Conservation (phyloP, 1,284 basidiomycete genomes). For the Ustilago loliicola region DNA sequence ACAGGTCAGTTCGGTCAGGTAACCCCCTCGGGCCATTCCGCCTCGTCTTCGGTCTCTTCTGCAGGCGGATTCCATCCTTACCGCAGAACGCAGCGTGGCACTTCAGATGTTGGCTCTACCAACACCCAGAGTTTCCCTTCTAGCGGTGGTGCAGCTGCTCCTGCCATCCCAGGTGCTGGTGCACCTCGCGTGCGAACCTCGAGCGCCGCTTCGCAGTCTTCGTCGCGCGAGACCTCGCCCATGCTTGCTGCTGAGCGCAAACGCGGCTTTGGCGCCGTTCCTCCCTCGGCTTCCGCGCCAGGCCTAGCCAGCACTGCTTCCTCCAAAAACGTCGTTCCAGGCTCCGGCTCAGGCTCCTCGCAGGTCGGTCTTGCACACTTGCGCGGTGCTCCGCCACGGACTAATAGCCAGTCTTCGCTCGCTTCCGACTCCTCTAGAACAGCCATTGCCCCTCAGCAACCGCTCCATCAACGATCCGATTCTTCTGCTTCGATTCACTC, state of each 20-base stretch:
- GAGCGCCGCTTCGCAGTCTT: slow-evolving; percentile 50
- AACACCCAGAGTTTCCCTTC: slow-evolving; percentile 34
- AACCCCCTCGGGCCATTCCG: slow-evolving; percentile 30
- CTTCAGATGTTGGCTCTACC: slow-evolving; percentile 45
- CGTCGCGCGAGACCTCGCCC: slow-evolving; percentile 46
- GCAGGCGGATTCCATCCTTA: slow-evolving; percentile 63
- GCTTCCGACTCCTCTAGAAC: slow-evolving; percentile 34
- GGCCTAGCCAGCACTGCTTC: slow-evolving; percentile 11
- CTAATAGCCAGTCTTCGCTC: slow-evolving; percentile 49
- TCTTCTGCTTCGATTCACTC: slow-evolving; percentile 43
- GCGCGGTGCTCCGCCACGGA: slow-evolving; percentile 44
- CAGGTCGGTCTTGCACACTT: slow-evolving; percentile 50
- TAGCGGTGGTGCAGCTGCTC: slow-evolving; percentile 14
- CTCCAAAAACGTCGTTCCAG: slow-evolving; percentile 14
- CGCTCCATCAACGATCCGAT: slow-evolving; percentile 33
- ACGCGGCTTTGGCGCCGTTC: slow-evolving; percentile 20
- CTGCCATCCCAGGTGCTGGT: slow-evolving; percentile 3
- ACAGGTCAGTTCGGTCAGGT: slow-evolving; percentile 34
- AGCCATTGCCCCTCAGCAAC: slow-evolving; percentile 17
- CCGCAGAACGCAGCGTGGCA: slow-evolving; percentile 51
- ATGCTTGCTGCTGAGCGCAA: slow-evolving; percentile 51
- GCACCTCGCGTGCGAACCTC: slow-evolving; percentile 50
- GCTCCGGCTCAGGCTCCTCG: slow-evolving; percentile 21
- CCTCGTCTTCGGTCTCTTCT: slow-evolving; percentile 44
- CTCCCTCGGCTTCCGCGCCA: slow-evolving; percentile 32